phyloP scores from a whole-genome alignment of 805 yeast species.

The Debaryomyces hansenii region DNA sequence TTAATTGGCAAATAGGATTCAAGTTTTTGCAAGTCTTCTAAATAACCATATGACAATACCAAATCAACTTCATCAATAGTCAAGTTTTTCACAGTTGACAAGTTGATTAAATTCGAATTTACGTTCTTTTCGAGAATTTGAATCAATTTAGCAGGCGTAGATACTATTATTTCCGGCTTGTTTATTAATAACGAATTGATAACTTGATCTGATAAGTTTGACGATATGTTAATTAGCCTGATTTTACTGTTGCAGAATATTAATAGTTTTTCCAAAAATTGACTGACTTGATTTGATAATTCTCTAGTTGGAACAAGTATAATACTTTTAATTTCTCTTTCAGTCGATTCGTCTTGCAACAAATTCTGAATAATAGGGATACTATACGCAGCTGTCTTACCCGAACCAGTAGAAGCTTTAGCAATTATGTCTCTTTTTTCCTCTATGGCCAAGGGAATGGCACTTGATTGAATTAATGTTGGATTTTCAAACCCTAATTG shows the following conservation, averaged over 20 bases:
- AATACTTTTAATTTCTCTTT: constrained; percentile 50
- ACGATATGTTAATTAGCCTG: constrained; percentile 64
- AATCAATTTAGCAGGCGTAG: constrained; percentile 83
- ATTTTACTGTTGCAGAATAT: constrained; percentile 70
- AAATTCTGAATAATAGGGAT: constrained; percentile 84
- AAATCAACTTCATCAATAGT: constrained; percentile 96
- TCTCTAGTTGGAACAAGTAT: constrained; percentile 93
- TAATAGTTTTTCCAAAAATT: constrained; percentile 67
- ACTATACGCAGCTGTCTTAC: constrained; percentile 89
- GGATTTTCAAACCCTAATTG: constrained; percentile 81
- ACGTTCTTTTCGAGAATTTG: constrained; percentile 48
- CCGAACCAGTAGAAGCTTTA: constrained; percentile 93
- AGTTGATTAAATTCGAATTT: constrained; percentile 45
- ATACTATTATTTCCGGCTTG: constrained; percentile 75
- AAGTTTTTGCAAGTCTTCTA: constrained; percentile 74
- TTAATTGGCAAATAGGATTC: constrained; percentile 66
- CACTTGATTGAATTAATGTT: constrained; percentile 84
- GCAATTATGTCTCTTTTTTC: constrained; percentile 92
- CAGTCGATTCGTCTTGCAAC: constrained; percentile 41
- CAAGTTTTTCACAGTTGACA: constrained; percentile 61
- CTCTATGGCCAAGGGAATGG: constrained; percentile 89
- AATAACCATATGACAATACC: constrained; percentile 84
- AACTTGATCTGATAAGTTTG: constrained; percentile 67
- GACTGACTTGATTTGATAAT: constrained; percentile 78
- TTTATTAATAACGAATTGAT: constrained; percentile 67